phyloP scores from a whole-genome alignment of 2,329 filamentous ascomycete genomes.

The Mollisiaceae sp. region DNA sequence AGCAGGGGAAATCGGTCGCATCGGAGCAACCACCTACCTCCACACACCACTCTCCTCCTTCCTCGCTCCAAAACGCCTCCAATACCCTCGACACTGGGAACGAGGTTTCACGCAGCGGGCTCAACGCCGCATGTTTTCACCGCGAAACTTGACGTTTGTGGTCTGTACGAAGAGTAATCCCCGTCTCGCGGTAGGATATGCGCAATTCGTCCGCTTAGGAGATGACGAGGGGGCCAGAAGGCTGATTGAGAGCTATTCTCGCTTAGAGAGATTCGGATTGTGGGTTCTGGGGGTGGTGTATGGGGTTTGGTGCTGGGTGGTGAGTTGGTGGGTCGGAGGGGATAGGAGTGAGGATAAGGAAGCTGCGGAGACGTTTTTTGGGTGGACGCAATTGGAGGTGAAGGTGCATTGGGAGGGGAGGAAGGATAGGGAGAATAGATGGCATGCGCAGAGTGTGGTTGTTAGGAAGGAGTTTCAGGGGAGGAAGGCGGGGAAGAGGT shows the following conservation, averaged over 20 bases:
- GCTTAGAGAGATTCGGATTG: slow-evolving; percentile 16
- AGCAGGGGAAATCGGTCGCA: slow-evolving; percentile 23
- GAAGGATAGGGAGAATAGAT: slow-evolving; percentile 33
- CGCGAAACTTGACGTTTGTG: slow-evolving; percentile 30
- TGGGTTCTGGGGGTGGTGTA: slow-evolving; percentile 23
- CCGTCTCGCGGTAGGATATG: slow-evolving; percentile 27
- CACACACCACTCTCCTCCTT: slow-evolving; percentile 29
- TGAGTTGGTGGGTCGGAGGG: slow-evolving; percentile 12
- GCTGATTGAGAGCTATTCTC: slow-evolving; percentile 18
- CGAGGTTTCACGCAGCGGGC: slow-evolving; percentile 25
- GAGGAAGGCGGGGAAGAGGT: slow-evolving; percentile 34
- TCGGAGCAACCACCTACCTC: slow-evolving; percentile 33
- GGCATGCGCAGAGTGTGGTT: slow-evolving; percentile 37
- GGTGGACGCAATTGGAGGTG: slow-evolving; percentile 14
- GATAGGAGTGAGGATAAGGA: slow-evolving; percentile 23
- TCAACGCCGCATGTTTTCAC: slow-evolving; percentile 26
- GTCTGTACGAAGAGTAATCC: slow-evolving; percentile 26
- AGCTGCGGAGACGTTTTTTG: slow-evolving; percentile 15
- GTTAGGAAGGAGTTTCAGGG: slow-evolving; percentile 33
- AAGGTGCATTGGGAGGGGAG: slow-evolving; percentile 29
- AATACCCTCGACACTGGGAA: slow-evolving; percentile 26
- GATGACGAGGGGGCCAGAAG: slow-evolving; percentile 31
- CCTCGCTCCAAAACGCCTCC: slow-evolving; percentile 26
- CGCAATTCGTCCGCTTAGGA: slow-evolving; percentile 31
- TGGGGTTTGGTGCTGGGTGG: slow-evolving; percentile 12